phyloP scores from a whole-genome alignment of 306 rosid genomes.

The Quercus aquifolioides region DNA sequence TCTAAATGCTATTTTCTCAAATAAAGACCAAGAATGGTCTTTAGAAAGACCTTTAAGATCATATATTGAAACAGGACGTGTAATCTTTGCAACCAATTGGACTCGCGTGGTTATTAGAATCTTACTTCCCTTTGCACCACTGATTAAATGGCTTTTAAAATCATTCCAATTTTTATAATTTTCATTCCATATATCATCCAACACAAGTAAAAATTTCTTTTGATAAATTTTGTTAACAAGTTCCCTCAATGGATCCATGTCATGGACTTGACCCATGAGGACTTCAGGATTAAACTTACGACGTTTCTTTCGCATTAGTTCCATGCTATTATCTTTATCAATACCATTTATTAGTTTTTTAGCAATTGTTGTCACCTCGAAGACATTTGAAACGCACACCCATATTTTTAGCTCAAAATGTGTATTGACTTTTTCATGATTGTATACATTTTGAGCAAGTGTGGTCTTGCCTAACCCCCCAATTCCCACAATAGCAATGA shows the following conservation, averaged over 20 bases:
- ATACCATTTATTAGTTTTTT: too few relatives aligned
- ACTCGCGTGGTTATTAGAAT: constrained; percentile 31
- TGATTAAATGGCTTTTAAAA: constrained; percentile 13
- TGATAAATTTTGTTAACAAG: constrained; percentile 13
- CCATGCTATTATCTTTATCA: too few relatives aligned
- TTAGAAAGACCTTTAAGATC: constrained; percentile 13
- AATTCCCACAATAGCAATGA: too few relatives aligned
- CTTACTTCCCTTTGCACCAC: constrained; percentile 31
- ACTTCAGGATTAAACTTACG: too few relatives aligned
- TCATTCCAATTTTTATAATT: constrained; percentile 12
- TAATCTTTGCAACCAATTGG: constrained; percentile 6
- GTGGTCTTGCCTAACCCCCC: too few relatives aligned
- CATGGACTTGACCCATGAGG: too few relatives aligned
- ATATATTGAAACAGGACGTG: background rate
- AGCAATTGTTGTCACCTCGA: too few relatives aligned
- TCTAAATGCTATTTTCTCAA: constrained; percentile 22
- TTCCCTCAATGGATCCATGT: constrained; percentile 15
- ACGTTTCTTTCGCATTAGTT: too few relatives aligned
- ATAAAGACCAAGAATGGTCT: constrained; percentile 17
- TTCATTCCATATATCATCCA: constrained; percentile 42
- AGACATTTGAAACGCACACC: too few relatives aligned
- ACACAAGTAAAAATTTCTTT: constrained; percentile 34
- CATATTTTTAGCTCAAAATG: too few relatives aligned
- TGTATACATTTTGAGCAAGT: too few relatives aligned
- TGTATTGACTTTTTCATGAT: too few relatives aligned